Percentiles rank a stretch among this genome's conserved stretches.
Evolutionary conservation across 495 filamentous ascomycete species (phyloP).

Genomic region (Aspergillus funiculosus): DNA sequence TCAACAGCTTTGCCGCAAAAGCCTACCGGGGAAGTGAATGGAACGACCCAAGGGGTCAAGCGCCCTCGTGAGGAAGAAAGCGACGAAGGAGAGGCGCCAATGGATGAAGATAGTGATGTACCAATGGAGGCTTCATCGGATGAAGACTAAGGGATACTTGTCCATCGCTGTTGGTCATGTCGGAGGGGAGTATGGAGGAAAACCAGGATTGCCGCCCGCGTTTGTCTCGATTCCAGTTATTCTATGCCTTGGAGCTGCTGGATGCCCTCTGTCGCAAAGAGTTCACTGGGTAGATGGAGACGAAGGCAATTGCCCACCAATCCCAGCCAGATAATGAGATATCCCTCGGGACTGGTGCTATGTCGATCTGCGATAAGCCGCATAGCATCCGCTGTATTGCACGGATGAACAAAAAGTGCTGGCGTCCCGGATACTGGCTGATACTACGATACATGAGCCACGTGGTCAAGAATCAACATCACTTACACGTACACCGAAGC

Average conservation of each 20-base stretch:
- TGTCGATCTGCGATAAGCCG: conserved; percentile 39
- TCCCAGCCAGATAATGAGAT: conserved; percentile 77
- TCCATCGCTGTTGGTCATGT: neutral
- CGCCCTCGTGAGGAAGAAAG: conserved; percentile 68
- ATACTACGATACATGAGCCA: conserved; percentile 56
- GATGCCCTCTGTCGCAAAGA: conserved; percentile 28
- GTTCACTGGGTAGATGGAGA: conserved; percentile 57
- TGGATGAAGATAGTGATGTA: conserved; percentile 63
- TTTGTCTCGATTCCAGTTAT: conserved; percentile 10
- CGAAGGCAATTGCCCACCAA: conserved; percentile 68
- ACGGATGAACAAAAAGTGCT: conserved; percentile 79
- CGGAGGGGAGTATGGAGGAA: neutral
- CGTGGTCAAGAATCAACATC: conserved; percentile 9
- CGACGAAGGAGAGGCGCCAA: conserved; percentile 61
- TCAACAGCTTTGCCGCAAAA: conserved; percentile 36
- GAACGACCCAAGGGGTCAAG: conserved; percentile 46
- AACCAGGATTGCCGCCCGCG: conserved; percentile 1
- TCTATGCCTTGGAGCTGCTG: conserved; percentile 7
- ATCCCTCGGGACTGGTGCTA: conserved; percentile 53
- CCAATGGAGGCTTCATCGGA: conserved; percentile 52
- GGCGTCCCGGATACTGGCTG: conserved; percentile 71
- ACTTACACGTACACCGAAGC: conserved; percentile 59
- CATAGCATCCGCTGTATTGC: conserved; percentile 77
- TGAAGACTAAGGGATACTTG: conserved; percentile 36
- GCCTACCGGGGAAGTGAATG: conserved; percentile 34